phyloP scores from a whole-genome alignment of 352 stramenopile genomes.

The Elongisporangium undulatum region DNA sequence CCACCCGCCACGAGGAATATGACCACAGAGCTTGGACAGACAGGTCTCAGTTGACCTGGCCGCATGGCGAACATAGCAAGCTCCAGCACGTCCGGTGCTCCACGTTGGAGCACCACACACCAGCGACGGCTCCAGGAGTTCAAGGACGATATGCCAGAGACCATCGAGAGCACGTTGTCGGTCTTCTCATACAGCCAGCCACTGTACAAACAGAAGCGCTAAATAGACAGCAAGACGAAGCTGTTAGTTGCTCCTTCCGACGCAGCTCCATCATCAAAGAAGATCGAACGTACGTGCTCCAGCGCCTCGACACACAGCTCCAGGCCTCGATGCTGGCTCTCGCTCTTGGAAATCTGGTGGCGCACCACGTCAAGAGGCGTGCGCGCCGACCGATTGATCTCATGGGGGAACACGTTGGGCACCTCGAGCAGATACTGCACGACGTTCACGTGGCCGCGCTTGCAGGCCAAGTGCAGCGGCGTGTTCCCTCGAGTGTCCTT shows the following conservation, averaged over 20 bases:
- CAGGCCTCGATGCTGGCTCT: slow-evolving; percentile 20
- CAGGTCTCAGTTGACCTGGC: slow-evolving; percentile 32
- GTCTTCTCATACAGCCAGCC: slow-evolving; percentile 63
- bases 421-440: slow-evolving; percentile 40
- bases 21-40: slow-evolving; percentile 52
- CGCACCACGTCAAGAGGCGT: slow-evolving; percentile 42
- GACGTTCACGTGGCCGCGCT: slow-evolving; percentile 30
- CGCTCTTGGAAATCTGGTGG: slow-evolving; percentile 20
- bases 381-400: slow-evolving; percentile 37
- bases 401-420: slow-evolving; percentile 31
- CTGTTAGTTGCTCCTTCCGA: slow-evolving; percentile 6
- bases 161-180: slow-evolving; percentile 55
- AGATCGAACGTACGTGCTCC: slow-evolving; percentile 36
- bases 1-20: slow-evolving; percentile 52
- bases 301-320: slow-evolving; percentile 53
- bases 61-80: slow-evolving; percentile 67
- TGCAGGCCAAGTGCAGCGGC: slow-evolving; percentile 50
- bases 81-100: slow-evolving; percentile 52
- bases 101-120: slow-evolving; percentile 68
- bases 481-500: slow-evolving; percentile 47
- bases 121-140: slow-evolving; percentile 61
- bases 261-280: not conserved
- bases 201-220: slow-evolving; percentile 55
- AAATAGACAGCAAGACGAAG: not conserved
- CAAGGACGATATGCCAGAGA: slow-evolving; percentile 52